Evolutionary conservation across 176 grass and related monocot species (phyloP), one percentile per base, ranked within the genome.

Genomic region (Saccharum spontaneum): DNA sequence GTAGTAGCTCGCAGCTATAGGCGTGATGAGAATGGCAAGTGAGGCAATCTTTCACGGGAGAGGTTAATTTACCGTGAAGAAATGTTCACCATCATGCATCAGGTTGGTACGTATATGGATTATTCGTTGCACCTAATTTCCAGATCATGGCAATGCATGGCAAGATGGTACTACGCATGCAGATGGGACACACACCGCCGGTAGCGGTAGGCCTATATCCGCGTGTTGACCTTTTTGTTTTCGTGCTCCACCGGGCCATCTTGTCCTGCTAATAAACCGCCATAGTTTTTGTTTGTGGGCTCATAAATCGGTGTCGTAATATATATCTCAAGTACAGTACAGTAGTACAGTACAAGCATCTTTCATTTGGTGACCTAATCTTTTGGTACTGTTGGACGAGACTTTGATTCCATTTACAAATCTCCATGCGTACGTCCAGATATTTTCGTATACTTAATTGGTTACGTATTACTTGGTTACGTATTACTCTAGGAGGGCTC

Each of bases 111-210:
- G 8, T 59, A 36, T 44, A 46, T 49, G 3, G 57, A 24, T 59
- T 59, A 11, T 66, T 69, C 67, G 88, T 78, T 90, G 84, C 88
- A 90, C 88, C 88, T 82, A 86, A 61, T 84, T 48, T 28, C 57
- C 38, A 77, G 33, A 26, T 24, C 72, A 16, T 26, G 73, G 57
- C 20, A 24, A 18, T 54, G 81, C 88, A 67, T 78, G 72, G 5
- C 46, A 4, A 15, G 46, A 3, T 10, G 37, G 2, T 15, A 50
- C 48, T 50, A 50, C 16, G 15, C 69, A 24, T 44, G 28, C 37
- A 20, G 39, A 33, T 66, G 77, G 61, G 62, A 33, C 40, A 34
- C 55, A n/a, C 60, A 64, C 65, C 15, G 49, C 6, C 73, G 26
- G 44, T 3, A 17, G 15, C 52, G 50, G 50, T 55, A 18, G 49